phyloP scores from a whole-genome alignment of 805 yeast genomes.

The Lipomyces japonicus region DNA sequence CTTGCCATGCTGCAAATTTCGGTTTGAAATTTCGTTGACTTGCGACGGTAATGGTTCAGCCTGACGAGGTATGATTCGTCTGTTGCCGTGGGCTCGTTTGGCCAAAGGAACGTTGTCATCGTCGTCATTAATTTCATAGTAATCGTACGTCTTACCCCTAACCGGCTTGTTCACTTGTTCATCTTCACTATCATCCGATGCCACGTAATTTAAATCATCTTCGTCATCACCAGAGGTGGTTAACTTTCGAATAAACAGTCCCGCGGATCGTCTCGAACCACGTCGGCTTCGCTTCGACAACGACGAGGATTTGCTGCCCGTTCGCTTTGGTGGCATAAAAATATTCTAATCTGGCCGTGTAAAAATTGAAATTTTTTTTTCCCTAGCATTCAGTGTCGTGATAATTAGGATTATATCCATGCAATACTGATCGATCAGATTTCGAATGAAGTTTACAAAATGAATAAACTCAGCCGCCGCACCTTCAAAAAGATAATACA shows the following conservation, averaged over 20 bases:
- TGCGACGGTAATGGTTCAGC: not conserved
- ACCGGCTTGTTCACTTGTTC: not conserved
- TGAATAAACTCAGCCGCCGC: not conserved
- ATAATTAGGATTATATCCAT: not conserved
- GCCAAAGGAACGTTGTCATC: not conserved
- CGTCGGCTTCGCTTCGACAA: conserved; percentile 1
- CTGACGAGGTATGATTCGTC: not conserved
- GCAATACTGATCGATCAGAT: not conserved
- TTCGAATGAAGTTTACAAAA: not conserved
- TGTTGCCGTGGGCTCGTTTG: conserved; percentile 1
- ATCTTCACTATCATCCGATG: not conserved
- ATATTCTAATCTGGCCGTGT: not conserved
- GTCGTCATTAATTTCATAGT: not conserved
- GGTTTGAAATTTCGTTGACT: not conserved
- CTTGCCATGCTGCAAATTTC: not conserved
- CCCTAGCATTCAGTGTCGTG: not conserved
- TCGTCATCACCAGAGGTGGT: conserved; percentile 25
- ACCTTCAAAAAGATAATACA: not conserved
- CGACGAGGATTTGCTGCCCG: not conserved
- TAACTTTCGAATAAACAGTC: conserved; percentile 4
- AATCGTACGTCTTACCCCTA: not conserved
- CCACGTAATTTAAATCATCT: conserved; percentile 16
- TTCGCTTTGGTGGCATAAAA: not conserved
- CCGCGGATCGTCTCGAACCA: not conserved
- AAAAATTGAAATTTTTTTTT: not conserved